Base-by-base conservation (phyloP, 768 basidiomycete species). In the Hysterangium stoloniferum region DNA sequence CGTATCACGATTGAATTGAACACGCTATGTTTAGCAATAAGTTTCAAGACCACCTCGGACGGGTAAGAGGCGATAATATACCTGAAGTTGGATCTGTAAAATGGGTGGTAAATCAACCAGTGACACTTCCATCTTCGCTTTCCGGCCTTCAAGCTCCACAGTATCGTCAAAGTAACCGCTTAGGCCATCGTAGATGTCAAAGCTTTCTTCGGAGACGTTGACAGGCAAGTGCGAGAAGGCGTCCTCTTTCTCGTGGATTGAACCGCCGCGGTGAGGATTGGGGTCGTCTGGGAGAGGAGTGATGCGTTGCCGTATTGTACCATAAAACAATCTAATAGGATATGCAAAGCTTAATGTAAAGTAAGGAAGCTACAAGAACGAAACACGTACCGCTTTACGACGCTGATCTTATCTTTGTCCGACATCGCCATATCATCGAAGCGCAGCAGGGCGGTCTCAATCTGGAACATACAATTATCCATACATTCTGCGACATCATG, bases 401-500 rank as follows among this genome's bases (percentile, higher is more conserved):
- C 74, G 54, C 90, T 90, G 0, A 75, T 76, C 59, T 79, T 80
- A 48, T 80, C 79, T 33, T 73, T 72, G 54, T 70, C 73, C 19
- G 68, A 64, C 8, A 62, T 71, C 32, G 67, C 67, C 35, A 68
- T 59, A 7, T 72, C 77, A 45, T 78, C 78, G 54, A 92, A 86
- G 59, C 86, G 86, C 33, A 91, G 71, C 41, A 91, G 64, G 1
- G 92, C 93, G 4, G 90, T 86, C 66, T 99, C 96, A 45, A 98
- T 92, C 66, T 98, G 96, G 69, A 96, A 96, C 75, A 99, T 86
- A 70, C 94, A 94, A 60, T 98, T 98, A 66, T 98, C 95, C 86
- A 98, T 91, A 67, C 95, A 97, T 67, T 99, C 96, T 0, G 95
- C 85, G 11, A 98, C 94, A 63, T 99, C 96, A 61, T 99, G 95